Evolutionary conservation across 1,284 basidiomycete genomes (phyloP).

Genomic region (Sanghuangporus weigelae): DNA sequence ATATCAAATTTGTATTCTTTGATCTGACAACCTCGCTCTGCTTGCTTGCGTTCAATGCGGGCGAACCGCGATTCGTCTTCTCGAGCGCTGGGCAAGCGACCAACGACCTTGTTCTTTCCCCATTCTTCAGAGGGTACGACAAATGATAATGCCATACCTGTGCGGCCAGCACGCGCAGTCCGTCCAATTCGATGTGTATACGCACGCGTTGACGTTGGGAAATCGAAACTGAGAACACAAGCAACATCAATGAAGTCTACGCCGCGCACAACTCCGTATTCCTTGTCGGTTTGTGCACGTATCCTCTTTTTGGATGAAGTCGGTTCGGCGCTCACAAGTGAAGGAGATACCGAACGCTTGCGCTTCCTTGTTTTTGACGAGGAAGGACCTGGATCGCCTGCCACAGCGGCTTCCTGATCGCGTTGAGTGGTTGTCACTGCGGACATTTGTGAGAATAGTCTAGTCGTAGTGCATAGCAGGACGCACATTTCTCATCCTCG

Average conservation of each 20-base stretch:
- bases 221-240: constrained; percentile 98
- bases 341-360: constrained; percentile 24
- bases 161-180: constrained; percentile 92
- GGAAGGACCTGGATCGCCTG: constrained; percentile 20
- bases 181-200: constrained; percentile 97
- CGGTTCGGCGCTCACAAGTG: constrained; percentile 25
- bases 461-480: background rate
- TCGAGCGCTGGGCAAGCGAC: constrained; percentile 60
- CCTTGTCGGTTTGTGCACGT: constrained; percentile 46
- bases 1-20: constrained; percentile 93
- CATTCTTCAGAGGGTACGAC: constrained; percentile 74
- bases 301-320: constrained; percentile 27
- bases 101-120: constrained; percentile 75
- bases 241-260: constrained; percentile 97
- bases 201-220: constrained; percentile 82
- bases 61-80: constrained; percentile 77
- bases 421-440: constrained; percentile 55
- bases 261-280: constrained; percentile 94
- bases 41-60: constrained; percentile 73
- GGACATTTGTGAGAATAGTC: background rate
- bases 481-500: constrained; percentile 35
- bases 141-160: constrained; percentile 90
- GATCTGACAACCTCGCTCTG: constrained; percentile 67
- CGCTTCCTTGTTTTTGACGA: constrained; percentile 26
- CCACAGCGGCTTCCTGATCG: constrained; percentile 25